Percentiles rank a stretch among this genome's conserved stretches.
Conservation (phyloP, 208 protist species). For the Naegleria gruberi region DNA sequence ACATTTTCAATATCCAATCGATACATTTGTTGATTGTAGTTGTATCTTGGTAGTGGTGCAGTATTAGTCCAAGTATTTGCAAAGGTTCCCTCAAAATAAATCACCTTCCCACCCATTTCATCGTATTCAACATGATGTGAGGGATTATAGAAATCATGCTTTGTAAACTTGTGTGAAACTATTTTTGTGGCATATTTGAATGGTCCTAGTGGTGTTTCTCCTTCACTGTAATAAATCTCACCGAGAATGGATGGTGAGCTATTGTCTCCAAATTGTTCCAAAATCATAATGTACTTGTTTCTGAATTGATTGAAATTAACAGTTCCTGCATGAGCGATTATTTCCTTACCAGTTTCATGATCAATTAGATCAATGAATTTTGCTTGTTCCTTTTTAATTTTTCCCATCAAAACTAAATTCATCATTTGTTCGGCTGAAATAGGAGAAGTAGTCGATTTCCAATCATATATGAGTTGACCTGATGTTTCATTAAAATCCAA, state of each 20-base stretch:
- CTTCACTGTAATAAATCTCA: not conserved
- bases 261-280: not conserved
- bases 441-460: not conserved
- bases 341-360: not conserved
- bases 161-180: not conserved
- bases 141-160: not conserved
- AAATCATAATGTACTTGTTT: not conserved
- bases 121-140: not conserved
- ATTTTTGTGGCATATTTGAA: not conserved
- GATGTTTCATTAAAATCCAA: not conserved
- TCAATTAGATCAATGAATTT: not conserved
- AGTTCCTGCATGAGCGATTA: not conserved
- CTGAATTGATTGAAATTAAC: not conserved
- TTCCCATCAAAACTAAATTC: not conserved
- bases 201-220: not conserved
- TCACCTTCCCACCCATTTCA: not conserved
- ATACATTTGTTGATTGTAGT: conserved; percentile 21
- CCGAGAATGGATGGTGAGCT: not conserved
- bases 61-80: not conserved
- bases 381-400: not conserved
- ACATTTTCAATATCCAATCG: not conserved
- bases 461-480: not conserved
- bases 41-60: not conserved
- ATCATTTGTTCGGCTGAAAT: not conserved
- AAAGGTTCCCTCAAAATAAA: conserved; percentile 15